Conservation (phyloP, 2,329 filamentous ascomycete genomes). For the Aspergillus spinulosporus region DNA sequence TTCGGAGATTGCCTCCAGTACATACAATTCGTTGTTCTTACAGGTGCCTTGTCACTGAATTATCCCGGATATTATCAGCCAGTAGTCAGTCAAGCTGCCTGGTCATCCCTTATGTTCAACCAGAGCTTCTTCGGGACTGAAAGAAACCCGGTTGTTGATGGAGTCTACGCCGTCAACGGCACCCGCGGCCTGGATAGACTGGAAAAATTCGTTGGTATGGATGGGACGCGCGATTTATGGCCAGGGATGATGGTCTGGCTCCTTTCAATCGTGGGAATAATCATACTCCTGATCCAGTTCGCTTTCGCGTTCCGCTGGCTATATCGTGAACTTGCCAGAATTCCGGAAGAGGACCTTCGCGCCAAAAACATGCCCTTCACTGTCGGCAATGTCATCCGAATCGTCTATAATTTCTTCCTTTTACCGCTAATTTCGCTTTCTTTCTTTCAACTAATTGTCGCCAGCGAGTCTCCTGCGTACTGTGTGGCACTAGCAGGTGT, state of each 20-base stretch:
- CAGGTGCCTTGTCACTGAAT: conserved; percentile 79
- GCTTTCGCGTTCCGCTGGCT: conserved; percentile 77
- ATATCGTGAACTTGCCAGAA: conserved; percentile 68
- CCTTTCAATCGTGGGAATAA: conserved; percentile 68
- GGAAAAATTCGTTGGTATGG: conserved; percentile 81
- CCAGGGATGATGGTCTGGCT: conserved; percentile 92
- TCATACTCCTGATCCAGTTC: conserved; percentile 70
- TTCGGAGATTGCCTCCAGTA: conserved; percentile 97
- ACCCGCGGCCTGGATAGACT: conserved; percentile 77
- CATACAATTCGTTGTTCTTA: conserved; percentile 87
- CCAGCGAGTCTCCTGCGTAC: conserved; percentile 65
- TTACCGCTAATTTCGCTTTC: conserved; percentile 84
- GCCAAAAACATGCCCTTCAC: conserved; percentile 91
- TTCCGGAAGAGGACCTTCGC: conserved; percentile 80
- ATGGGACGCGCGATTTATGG: conserved; percentile 77
- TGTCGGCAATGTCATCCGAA: conserved; percentile 73
- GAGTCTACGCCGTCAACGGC: conserved; percentile 79
- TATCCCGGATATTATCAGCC: conserved; percentile 97
- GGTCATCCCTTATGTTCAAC: conserved; percentile 92
- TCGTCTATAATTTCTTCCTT: conserved; percentile 90
- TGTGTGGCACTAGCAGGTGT: conserved; percentile 74
- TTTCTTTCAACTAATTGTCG: conserved; percentile 85
- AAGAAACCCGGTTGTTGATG: conserved; percentile 70
- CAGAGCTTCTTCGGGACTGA: conserved; percentile 75
- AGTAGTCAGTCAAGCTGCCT: conserved; percentile 79